Percentiles rank a stretch among this genome's conserved stretches.
These are phyloP conservation scores for Oryza coarctata DNA, from an alignment of 176 grass and related monocot genomes.

Conservation along the genomic window DNA sequence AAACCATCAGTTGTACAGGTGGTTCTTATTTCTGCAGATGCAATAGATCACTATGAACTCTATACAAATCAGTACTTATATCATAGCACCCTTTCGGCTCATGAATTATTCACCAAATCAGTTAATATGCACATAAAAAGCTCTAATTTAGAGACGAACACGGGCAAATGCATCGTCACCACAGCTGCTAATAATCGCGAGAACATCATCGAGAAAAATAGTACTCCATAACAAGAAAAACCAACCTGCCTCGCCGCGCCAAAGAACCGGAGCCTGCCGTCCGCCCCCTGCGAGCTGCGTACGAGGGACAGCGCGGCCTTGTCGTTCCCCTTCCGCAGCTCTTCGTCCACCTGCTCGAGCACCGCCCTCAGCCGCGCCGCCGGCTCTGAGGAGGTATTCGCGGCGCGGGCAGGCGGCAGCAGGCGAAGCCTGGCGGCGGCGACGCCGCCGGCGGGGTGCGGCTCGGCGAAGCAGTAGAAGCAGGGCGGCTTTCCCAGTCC, in stretches of 20 bases:
- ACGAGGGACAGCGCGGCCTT: conserved; percentile 60
- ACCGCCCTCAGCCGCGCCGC: conserved; percentile 16
- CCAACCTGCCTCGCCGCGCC: conserved; percentile 54
- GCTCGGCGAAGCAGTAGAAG: background rate
- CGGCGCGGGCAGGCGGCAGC: conserved; percentile 17
- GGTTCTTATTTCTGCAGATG: no score
- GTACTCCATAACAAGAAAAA: background rate
- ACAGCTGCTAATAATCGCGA: background rate
- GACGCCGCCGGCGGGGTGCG: background rate
- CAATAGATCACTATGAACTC: background rate
- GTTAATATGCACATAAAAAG: background rate
- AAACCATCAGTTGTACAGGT: no score
- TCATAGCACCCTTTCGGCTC: background rate
- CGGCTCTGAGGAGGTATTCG: conserved; percentile 33
- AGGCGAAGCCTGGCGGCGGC: background rate
- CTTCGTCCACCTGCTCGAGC: conserved; percentile 64
- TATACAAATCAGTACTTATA: background rate
- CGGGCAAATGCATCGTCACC: background rate
- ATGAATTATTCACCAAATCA: background rate
- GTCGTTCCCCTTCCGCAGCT: conserved; percentile 61
- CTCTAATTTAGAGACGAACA: background rate
- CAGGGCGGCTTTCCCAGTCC: background rate
- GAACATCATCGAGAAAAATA: background rate
- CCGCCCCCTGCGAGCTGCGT: conserved; percentile 40
- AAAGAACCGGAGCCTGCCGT: conserved; percentile 54